phyloP scores from a whole-genome alignment of 371 early-diverging fungal species.

The Circinella minor region DNA sequence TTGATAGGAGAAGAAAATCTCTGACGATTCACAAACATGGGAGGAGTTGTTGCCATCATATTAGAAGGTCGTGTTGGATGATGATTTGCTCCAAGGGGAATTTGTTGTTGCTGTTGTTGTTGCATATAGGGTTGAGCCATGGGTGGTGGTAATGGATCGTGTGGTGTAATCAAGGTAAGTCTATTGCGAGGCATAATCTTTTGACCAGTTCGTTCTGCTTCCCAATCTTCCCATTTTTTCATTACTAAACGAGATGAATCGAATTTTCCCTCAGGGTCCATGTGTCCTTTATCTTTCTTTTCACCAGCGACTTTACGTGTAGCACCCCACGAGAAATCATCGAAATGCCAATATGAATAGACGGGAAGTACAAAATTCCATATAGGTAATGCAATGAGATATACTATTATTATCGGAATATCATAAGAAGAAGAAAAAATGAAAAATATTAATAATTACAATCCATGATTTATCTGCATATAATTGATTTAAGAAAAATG shows the following conservation, averaged over 20 bases:
- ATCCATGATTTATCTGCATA: too few relatives aligned
- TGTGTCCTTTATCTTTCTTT: conserved; percentile 62
- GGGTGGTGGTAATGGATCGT: conserved; percentile 4
- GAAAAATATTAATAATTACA: neutral
- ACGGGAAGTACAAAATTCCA: conserved; percentile 95
- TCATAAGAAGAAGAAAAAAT: neutral
- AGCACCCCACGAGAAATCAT: conserved; percentile 95
- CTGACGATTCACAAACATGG: conserved; percentile 15
- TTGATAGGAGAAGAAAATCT: conserved; percentile 6
- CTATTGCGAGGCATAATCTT: conserved; percentile 4
- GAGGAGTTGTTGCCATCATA: neutral
- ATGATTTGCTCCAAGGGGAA: neutral
- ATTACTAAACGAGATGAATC: conserved; percentile 67
- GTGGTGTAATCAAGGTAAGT: conserved; percentile 1
- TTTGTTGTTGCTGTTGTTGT: too few relatives aligned
- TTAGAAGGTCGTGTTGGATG: neutral
- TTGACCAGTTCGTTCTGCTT: conserved; percentile 59
- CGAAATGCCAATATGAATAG: conserved; percentile 97
- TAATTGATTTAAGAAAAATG: neutral
- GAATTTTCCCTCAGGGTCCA: conserved; percentile 63
- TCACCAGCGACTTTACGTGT: conserved; percentile 81
- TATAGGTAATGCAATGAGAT: conserved; percentile 79
- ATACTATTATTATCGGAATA: conserved; percentile 35
- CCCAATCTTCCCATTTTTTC: conserved; percentile 77
- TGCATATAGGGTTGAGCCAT: neutral